phyloP scores from a whole-genome alignment of 306 rosid species.

The Mucuna pruriens region DNA sequence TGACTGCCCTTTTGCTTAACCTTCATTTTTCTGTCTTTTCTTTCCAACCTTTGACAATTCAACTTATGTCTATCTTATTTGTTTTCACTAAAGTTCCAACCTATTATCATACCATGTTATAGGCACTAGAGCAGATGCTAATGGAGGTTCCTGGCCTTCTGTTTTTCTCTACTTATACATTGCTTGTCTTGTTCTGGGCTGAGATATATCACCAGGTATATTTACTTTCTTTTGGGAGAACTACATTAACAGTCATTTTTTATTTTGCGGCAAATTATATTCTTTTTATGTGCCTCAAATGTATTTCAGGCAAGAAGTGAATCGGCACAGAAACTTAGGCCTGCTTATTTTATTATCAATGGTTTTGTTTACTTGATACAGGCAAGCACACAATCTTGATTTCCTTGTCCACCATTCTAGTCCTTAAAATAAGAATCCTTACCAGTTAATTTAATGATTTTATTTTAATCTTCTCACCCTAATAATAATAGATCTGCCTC shows the following conservation, averaged over 20 bases:
- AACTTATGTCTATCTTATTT: not conserved
- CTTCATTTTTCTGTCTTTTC: not conserved
- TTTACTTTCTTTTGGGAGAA: constrained; percentile 17
- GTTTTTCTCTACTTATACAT: constrained; percentile 81
- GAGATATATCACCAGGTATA: constrained; percentile 85
- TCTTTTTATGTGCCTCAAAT: constrained; percentile 33
- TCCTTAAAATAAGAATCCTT: constrained; percentile 12
- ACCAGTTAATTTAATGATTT: not conserved
- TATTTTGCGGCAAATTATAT: not conserved
- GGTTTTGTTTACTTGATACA: constrained; percentile 65
- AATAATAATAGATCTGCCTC: constrained; percentile 56
- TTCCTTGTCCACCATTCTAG: constrained; percentile 15
- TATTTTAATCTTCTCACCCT: constrained; percentile 37
- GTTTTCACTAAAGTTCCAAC: constrained; percentile 19
- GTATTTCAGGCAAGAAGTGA: constrained; percentile 74
- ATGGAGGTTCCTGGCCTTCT: constrained; percentile 86
- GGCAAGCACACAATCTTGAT: constrained; percentile 43
- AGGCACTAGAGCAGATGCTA: constrained; percentile 66
- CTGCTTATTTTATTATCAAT: constrained; percentile 63
- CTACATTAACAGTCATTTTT: not conserved
- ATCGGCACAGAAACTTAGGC: constrained; percentile 66
- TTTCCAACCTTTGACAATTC: not conserved
- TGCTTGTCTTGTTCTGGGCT: constrained; percentile 86
- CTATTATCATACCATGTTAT: constrained; percentile 31
- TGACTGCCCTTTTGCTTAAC: not conserved